These are phyloP conservation scores for Neonectria magnoliae DNA, from an alignment of 2,329 filamentous ascomycete genomes.

Conservation along the genomic window DNA sequence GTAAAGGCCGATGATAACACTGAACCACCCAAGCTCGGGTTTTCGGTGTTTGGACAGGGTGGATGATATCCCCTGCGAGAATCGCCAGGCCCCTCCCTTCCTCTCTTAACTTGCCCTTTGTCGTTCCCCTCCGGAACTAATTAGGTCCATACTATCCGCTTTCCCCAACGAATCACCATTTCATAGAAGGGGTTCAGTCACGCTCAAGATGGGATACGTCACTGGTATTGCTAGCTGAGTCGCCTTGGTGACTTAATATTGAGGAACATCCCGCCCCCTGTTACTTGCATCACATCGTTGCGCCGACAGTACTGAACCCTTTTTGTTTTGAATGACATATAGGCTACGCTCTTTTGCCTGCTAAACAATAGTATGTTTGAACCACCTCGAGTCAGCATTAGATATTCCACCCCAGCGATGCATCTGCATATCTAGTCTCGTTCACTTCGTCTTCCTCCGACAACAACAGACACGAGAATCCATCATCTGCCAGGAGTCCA, in stretches of 20 bases:
- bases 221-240: not conserved
- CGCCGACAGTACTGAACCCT: not conserved
- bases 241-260: not conserved
- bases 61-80: no score
- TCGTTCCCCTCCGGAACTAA: not conserved
- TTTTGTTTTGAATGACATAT: no score
- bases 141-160: not conserved
- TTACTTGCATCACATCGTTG: conserved; percentile 9
- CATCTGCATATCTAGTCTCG: not conserved
- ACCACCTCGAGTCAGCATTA: not conserved
- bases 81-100: no score
- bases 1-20: no score
- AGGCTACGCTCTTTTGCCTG: no score
- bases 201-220: not conserved
- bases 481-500: not conserved
- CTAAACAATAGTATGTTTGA: not conserved
- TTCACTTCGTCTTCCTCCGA: not conserved
- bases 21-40: no score
- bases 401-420: not conserved
- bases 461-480: not conserved
- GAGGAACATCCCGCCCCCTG: not conserved
- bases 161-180: not conserved
- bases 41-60: not conserved
- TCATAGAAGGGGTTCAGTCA: not conserved
- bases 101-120: no score